Evolutionary conservation across 768 basidiomycete species (phyloP).

Genomic region (Psilocybe cyanescens): DNA sequence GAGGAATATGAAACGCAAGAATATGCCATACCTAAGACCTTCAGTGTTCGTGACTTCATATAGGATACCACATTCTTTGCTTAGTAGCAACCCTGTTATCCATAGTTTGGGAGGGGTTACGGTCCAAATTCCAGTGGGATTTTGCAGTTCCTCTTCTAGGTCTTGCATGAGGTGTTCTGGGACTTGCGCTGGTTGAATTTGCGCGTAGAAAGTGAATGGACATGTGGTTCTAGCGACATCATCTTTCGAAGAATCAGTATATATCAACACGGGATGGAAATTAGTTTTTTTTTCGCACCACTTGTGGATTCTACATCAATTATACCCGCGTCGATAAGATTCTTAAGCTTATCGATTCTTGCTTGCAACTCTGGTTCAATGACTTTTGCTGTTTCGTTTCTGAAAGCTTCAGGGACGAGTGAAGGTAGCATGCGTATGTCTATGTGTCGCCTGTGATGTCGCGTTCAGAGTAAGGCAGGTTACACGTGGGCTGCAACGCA

Average conservation of each 20-base stretch:
- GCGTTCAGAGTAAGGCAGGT: background rate
- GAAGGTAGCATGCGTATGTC: conserved; percentile 72
- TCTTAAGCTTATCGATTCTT: conserved; percentile 60
- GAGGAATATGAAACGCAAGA: background rate
- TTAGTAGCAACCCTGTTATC: conserved; percentile 70
- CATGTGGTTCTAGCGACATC: conserved; percentile 56
- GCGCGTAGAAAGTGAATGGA: conserved; percentile 67
- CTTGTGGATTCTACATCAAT: conserved; percentile 51
- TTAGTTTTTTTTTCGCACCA: conserved; percentile 7
- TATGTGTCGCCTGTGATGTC: conserved; percentile 46
- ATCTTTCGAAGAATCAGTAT: conserved; percentile 33
- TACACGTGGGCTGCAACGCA: conserved; percentile 31
- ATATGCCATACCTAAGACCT: conserved; percentile 62
- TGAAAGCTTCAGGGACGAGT: conserved; percentile 57
- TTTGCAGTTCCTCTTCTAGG: conserved; percentile 73
- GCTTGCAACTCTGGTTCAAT: conserved; percentile 63
- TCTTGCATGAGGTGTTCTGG: conserved; percentile 64
- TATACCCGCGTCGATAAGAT: conserved; percentile 67
- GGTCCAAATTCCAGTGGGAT: conserved; percentile 74
- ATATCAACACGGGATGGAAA: background rate
- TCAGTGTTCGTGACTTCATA: conserved; percentile 67
- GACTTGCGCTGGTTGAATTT: conserved; percentile 59
- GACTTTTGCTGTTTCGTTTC: conserved; percentile 61
- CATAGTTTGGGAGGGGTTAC: conserved; percentile 56
- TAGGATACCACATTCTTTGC: conserved; percentile 80